phyloP scores from a whole-genome alignment of 2,329 filamentous ascomycete species.

The Pezicula radicicola region DNA sequence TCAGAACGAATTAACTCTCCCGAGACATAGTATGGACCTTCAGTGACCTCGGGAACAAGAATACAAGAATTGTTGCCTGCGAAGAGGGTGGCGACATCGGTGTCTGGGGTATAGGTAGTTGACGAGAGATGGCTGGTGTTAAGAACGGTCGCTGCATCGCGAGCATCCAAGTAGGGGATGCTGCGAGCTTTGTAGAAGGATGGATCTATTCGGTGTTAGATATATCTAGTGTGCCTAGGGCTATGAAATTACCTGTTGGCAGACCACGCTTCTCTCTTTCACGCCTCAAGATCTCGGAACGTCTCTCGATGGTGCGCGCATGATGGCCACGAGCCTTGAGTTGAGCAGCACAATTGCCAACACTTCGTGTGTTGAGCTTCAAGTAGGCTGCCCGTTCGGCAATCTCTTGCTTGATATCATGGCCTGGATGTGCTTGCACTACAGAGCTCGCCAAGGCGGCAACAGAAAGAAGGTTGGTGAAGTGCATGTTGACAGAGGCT shows the following conservation, averaged over 20 bases:
- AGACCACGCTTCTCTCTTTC: constrained; percentile 5
- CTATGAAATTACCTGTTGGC: background rate
- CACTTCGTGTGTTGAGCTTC: background rate
- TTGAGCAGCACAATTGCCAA: background rate
- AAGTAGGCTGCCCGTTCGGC: background rate
- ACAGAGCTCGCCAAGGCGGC: background rate
- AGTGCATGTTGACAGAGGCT: background rate
- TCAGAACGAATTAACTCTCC: constrained; percentile 49
- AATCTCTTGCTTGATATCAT: background rate
- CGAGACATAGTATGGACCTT: constrained; percentile 40
- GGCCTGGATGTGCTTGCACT: background rate
- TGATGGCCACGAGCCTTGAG: constrained; percentile 1
- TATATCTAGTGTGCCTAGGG: background rate
- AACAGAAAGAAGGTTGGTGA: background rate
- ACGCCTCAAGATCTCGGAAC: constrained; percentile 1
- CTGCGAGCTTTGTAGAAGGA: constrained; percentile 11
- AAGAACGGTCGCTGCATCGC: constrained; percentile 10
- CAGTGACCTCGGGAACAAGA: constrained; percentile 29
- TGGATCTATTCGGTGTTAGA: constrained; percentile 1
- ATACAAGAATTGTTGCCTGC: constrained; percentile 25
- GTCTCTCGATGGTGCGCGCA: constrained; percentile 2
- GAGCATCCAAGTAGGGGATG: background rate
- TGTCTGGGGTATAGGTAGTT: constrained; percentile 28
- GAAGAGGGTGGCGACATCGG: constrained; percentile 26
- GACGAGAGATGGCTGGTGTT: constrained; percentile 15